Evolutionary conservation across 2,329 filamentous ascomycete species (phyloP), one percentile per base, ranked within the genome.

Genomic region (Botrytis fragariae): DNA sequence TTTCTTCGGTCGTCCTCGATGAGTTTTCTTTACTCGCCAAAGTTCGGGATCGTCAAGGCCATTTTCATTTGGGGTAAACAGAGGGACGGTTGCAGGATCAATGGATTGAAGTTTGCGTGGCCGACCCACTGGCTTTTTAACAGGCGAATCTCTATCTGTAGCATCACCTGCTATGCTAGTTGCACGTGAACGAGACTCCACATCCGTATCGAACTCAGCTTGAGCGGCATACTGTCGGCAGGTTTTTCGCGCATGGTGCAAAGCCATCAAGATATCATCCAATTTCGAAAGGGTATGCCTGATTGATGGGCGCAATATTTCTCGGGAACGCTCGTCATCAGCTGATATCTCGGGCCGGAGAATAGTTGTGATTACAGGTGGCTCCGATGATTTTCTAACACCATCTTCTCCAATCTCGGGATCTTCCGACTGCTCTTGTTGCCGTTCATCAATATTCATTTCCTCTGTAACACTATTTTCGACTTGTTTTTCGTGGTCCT

Each of bases 271-370:
- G 0, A 95, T 86, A 8, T 84, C 81, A 77, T 98, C 93, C 1
- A 97, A 80, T 51, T 89, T 88, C 1, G 85, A 83, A 14, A 97
- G 84, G 25, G 95, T 87, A 76, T 93, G 91, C n/a, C 90, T 86
- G 18, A 92, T 86, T 0, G 89, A 86, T 0, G 94, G 93, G 0
- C 87, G 86, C 25, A 97, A 83, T 8, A 97, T 84, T 2, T 82
- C 80, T 74, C 87, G 84, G 0, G 93, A 92, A 65, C 85, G 80
- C 2, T 92, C 90, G 76, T 97, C 94, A 77, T 97, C 91, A 1
- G 89, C 87, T 12, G 92, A 87, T 8, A 93, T 82, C 3, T 86
- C 84, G 0, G 92, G 89, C 42, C 74, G 74, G 6, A 80, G 48
- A 12, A 61, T 35, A 8, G n/a, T 29, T 64, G 72, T 72, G 4